These are phyloP conservation scores for Rosa persica DNA, from an alignment of 306 rosid genomes.

Conservation along the genomic window DNA sequence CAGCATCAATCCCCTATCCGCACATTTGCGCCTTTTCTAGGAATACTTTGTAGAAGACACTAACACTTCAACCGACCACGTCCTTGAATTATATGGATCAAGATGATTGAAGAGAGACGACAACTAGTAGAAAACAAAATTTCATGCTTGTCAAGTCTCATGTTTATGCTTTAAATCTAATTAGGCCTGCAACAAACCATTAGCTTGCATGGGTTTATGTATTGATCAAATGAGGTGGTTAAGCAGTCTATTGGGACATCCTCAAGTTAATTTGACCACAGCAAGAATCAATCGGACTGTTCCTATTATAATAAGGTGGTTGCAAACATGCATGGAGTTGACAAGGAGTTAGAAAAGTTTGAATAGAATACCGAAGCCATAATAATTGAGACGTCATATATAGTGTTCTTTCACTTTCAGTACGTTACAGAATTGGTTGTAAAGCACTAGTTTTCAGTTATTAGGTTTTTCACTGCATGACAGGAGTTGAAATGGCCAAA, in stretches of 20 bases:
- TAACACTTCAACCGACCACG: neutral
- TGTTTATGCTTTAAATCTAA: neutral
- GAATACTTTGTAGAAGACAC: neutral
- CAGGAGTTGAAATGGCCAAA: neutral
- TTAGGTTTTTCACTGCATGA: neutral
- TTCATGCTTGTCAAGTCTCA: neutral
- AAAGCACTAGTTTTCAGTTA: neutral
- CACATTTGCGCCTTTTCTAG: neutral
- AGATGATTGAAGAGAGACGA: neutral
- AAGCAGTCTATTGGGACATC: neutral
- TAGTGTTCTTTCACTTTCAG: neutral
- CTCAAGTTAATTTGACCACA: neutral
- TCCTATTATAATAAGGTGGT: neutral
- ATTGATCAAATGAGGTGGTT: neutral
- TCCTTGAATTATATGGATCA: neutral
- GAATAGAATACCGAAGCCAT: slow-evolving; percentile 1
- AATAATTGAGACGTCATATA: neutral
- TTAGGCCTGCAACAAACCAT: neutral
- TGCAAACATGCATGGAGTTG: neutral
- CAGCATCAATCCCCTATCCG: neutral
- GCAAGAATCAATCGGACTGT: neutral
- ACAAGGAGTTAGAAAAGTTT: neutral
- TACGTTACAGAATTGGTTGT: neutral
- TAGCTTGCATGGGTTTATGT: neutral
- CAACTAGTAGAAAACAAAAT: neutral